These are phyloP conservation scores for Thuidium tamariscinum DNA, from an alignment of 225 moss, liverwort and hornwort species.

Conservation along the genomic window DNA sequence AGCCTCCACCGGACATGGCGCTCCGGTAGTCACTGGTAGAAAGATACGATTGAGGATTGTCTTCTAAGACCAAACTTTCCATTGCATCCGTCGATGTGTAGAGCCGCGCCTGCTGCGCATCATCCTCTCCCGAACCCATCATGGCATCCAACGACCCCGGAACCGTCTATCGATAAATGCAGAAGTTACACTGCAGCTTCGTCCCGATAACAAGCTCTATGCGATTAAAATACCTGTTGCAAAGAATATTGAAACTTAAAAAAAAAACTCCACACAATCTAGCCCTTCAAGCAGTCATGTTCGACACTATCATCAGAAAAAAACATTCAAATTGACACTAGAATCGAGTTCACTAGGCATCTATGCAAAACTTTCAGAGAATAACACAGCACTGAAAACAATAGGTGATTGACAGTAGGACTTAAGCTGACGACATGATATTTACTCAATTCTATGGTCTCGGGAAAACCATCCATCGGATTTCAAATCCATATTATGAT, in stretches of 20 bases:
- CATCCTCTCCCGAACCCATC: constrained; percentile 94
- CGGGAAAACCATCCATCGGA: not conserved
- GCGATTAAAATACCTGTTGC: not conserved
- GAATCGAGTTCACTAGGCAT: not conserved
- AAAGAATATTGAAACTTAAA: not conserved
- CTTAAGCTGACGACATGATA: not conserved
- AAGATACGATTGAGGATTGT: constrained; percentile 74
- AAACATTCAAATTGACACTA: not conserved
- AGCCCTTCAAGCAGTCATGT: not conserved
- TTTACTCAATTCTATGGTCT: not conserved
- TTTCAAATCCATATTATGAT: not conserved
- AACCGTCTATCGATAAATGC: not conserved
- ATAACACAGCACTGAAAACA: not conserved
- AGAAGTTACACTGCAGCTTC: not conserved
- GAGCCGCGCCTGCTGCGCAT: constrained; percentile 75
- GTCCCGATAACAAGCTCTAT: not conserved
- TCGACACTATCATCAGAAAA: not conserved
- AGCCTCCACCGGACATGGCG: constrained; percentile 73
- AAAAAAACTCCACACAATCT: not conserved
- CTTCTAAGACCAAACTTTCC: constrained; percentile 88
- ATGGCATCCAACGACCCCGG: constrained; percentile 18
- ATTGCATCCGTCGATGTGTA: constrained; percentile 83
- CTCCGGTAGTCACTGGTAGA: constrained; percentile 90
- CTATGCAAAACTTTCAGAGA: not conserved
- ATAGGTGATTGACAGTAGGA: not conserved